Conservation (phyloP, 2,329 filamentous ascomycete genomes). For the Trichoderma afroharzianum region DNA sequence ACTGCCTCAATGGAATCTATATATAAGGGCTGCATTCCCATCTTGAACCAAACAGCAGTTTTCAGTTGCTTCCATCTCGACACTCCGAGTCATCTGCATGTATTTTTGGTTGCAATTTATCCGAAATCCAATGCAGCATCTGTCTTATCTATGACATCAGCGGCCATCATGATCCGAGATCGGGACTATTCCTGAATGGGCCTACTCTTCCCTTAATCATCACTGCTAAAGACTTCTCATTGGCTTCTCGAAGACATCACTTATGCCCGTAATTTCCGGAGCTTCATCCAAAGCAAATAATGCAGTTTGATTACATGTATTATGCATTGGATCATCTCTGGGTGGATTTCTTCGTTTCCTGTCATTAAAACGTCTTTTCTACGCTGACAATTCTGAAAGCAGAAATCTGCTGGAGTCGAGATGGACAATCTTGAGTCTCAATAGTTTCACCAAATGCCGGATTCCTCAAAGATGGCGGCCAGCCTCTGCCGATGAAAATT, state of each 20-base stretch:
- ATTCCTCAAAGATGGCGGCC: not conserved
- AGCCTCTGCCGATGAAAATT: not conserved
- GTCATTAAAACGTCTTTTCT: not conserved
- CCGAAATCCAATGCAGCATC: not conserved
- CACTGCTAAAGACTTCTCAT: not conserved
- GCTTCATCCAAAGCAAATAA: not conserved
- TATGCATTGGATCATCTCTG: not conserved
- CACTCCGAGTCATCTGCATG: not conserved
- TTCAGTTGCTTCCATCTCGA: not conserved
- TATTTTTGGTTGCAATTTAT: not conserved
- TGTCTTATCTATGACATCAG: conserved; percentile 7
- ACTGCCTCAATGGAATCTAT: not conserved
- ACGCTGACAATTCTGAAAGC: not conserved
- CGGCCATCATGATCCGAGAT: not conserved
- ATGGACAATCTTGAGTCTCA: not conserved
- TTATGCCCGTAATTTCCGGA: not conserved
- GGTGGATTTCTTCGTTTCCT: not conserved
- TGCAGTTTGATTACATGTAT: not conserved
- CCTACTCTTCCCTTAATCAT: not conserved
- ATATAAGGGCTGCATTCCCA: not conserved
- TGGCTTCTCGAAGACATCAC: not conserved
- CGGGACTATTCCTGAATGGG: not conserved
- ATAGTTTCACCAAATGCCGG: not conserved
- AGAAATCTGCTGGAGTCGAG: not conserved
- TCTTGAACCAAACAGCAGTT: not conserved